Conservation (phyloP, 768 basidiomycete species). For the Agrocybe chaxingu region DNA sequence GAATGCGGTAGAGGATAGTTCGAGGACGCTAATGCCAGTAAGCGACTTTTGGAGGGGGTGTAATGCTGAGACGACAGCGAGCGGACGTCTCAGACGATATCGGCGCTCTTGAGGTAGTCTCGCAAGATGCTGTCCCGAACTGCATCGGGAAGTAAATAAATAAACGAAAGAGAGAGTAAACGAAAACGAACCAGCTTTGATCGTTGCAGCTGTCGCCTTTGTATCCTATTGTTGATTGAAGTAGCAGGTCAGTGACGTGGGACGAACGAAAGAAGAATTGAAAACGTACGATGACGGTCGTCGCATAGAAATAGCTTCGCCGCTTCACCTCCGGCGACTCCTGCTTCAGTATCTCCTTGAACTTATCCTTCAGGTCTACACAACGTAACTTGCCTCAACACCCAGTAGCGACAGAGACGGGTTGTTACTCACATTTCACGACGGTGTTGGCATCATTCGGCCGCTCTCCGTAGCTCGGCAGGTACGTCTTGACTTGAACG, state of each 20-base stretch:
- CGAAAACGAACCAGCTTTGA: conserved; percentile 41
- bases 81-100: conserved; percentile 29
- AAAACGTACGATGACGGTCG: conserved; percentile 54
- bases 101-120: conserved; percentile 45
- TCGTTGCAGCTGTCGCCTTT: conserved; percentile 48
- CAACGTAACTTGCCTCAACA: background rate
- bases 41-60: no score
- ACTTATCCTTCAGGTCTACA: conserved; percentile 36
- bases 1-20: no score
- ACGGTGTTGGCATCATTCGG: conserved; percentile 53
- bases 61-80: no score
- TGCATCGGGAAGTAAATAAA: conserved; percentile 11
- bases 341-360: conserved; percentile 50
- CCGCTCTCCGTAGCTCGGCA: conserved; percentile 61
- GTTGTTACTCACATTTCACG: conserved; percentile 48
- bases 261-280: background rate
- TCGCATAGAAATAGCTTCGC: conserved; percentile 54
- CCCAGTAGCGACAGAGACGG: background rate
- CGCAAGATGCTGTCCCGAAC: conserved; percentile 56
- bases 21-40: no score
- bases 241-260: background rate
- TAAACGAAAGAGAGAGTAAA: background rate
- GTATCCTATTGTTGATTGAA: conserved; percentile 40
- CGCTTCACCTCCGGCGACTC: conserved; percentile 43
- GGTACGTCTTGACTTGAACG: conserved; percentile 45